Base-by-base conservation (phyloP, 176 grass and related monocot genomes). In the Panicum miliaceum region DNA sequence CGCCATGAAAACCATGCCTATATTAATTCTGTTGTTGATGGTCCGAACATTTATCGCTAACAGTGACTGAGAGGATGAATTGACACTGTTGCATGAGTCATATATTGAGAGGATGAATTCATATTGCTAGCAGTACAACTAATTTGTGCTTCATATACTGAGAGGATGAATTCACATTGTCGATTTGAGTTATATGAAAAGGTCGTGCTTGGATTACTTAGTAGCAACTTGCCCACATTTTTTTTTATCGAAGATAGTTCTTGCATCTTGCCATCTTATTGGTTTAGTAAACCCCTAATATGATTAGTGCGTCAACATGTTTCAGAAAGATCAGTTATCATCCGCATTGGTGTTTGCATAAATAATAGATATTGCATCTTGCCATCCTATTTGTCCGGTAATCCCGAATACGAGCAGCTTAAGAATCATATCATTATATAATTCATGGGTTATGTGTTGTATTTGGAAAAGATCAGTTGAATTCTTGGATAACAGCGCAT, bases 251-350 rank as follows among this genome's bases (percentile, higher is more conserved):
- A 25, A 27, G 7, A 42, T 51, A 12, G 68, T 48, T 43, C 69
- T 32, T 73, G 69, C 45, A 73, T 73, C n/a, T 71, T 48, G 45
- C 69, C 25, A 29, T 73, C 69, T 6, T 69, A 23, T 43, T 23
- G 38, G 11, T 69, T 71, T 3, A 26, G 26, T 14, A 46, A 46
- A 16, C 68, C 11, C 22, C 68, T 46, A 46, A 25, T 42, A 69
- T 42, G 37, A 32, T 9, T 20, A 27, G 53, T n/a, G 53, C 3
- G 14, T 50, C 3, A 50, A 16, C 48, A 5, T 50, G 16, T 50
- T 50, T 50, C 48, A 50, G 48, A 50, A 50, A 50, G 6, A 56
- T 56, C 53, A 56, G 20, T 56, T 74, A 2, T 71, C 38, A 27
- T 67, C 15, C 59, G 14, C 10, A 27, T 82, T 45, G 37, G 3